These are phyloP conservation scores for Populus alba DNA, from an alignment of 345 rosid species.

Conservation along the genomic window DNA sequence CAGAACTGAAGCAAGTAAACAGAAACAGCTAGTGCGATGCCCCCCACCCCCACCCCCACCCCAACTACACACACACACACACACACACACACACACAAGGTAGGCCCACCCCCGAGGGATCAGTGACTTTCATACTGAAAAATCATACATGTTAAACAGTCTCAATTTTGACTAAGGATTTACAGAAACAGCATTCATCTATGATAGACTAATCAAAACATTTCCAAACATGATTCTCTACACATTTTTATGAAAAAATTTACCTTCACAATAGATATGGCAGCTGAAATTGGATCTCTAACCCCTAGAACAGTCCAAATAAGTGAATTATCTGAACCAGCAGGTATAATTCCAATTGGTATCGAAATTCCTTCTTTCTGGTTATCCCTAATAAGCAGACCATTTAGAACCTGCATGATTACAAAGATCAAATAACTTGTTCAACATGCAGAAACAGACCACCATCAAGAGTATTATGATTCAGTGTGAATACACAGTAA, in stretches of 20 bases:
- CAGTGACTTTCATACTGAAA: not conserved
- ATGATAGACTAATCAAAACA: not conserved
- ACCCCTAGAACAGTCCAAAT: constrained; percentile 99
- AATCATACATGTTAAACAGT: not conserved
- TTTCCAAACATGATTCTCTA: not conserved
- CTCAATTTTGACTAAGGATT: not conserved
- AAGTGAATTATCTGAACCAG: constrained; percentile 97
- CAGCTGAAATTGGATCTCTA: constrained; percentile 94
- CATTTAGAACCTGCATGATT: constrained; percentile 79
- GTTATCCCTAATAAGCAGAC: constrained; percentile 78
- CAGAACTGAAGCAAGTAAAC: too few relatives aligned
- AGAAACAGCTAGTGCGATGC: not conserved
- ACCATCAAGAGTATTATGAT: not conserved
- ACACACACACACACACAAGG: not conserved
- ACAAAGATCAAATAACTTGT: constrained; percentile 15
- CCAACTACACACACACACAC: too few relatives aligned
- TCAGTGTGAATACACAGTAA: not conserved
- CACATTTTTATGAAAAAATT: not conserved
- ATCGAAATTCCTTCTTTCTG: constrained; percentile 96
- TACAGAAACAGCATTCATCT: not conserved
- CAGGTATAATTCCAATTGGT: constrained; percentile 98
- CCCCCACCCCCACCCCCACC: not conserved
- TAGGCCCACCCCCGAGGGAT: not conserved
- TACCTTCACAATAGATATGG: constrained; percentile 95
- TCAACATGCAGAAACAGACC: not conserved